Percentiles rank a stretch among this genome's conserved stretches.
Evolutionary conservation across 768 basidiomycete genomes (phyloP).

Genomic region (Xerocomus potaroensis): DNA sequence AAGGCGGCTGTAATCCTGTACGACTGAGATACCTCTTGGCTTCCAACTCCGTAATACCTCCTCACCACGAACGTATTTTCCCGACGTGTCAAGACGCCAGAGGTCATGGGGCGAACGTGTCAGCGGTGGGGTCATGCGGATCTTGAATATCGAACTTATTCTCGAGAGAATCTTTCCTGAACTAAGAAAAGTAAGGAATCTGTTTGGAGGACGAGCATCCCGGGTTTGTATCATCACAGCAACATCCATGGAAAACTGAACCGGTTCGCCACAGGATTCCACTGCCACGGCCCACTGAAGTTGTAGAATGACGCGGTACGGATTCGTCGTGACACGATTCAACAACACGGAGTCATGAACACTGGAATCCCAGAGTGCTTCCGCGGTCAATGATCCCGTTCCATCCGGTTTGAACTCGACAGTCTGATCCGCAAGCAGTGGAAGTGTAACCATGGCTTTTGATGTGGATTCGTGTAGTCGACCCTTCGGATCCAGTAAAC

Average conservation of each 20-base stretch:
- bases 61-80: slow-evolving; percentile 93
- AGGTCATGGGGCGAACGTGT: slow-evolving; percentile 85
- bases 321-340: slow-evolving; percentile 76
- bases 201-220: slow-evolving; percentile 80
- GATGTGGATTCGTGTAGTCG: slow-evolving; percentile 75
- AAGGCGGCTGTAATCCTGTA: slow-evolving; percentile 81
- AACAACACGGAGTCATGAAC: slow-evolving; percentile 81
- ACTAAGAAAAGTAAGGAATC: slow-evolving; percentile 70
- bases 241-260: slow-evolving; percentile 86
- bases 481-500: slow-evolving; percentile 81
- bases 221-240: slow-evolving; percentile 80
- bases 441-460: slow-evolving; percentile 66
- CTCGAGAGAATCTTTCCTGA: slow-evolving; percentile 74
- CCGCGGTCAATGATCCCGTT: slow-evolving; percentile 62
- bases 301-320: slow-evolving; percentile 77
- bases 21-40: slow-evolving; percentile 81
- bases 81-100: slow-evolving; percentile 92
- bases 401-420: slow-evolving; percentile 84
- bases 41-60: slow-evolving; percentile 81
- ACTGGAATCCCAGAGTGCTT: slow-evolving; percentile 91
- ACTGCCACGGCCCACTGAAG: slow-evolving; percentile 75
- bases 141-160: slow-evolving; percentile 78
- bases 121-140: slow-evolving; percentile 77
- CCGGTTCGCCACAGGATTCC: slow-evolving; percentile 79
- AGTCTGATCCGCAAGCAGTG: slow-evolving; percentile 65